Conservation (phyloP, 83 land plant species). For the Isoetes engelmannii region DNA sequence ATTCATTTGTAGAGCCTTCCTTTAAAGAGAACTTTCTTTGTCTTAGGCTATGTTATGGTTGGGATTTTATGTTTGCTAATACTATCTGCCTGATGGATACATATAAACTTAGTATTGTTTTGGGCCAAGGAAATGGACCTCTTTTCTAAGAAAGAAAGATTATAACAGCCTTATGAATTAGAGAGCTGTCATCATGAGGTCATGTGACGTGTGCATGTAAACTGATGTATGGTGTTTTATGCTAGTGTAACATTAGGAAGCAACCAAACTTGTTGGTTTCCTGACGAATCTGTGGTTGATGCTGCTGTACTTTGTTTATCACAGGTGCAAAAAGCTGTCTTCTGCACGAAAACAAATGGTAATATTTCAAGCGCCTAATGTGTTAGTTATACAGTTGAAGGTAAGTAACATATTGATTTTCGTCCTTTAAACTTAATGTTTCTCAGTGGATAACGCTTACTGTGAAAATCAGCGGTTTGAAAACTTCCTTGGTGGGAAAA, state of each 20-base stretch:
- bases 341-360: constrained; percentile 93
- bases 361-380: constrained; percentile 80
- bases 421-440: background rate
- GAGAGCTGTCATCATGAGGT: no score
- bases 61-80: no score
- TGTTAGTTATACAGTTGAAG: constrained; percentile 94
- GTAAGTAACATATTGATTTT: constrained; percentile 23
- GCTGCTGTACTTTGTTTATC: constrained; percentile 1
- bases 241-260: background rate
- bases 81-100: no score
- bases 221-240: no score
- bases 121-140: no score
- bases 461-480: constrained; percentile 74
- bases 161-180: no score
- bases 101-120: no score
- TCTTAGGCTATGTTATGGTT: no score
- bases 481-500: constrained; percentile 69
- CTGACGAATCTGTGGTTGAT: background rate
- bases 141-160: no score
- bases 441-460: background rate
- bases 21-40: no score
- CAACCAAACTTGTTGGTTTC: background rate
- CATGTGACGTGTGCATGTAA: no score
- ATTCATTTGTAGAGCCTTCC: no score
- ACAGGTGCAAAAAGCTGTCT: constrained; percentile 81